Base-by-base conservation (phyloP, 2,329 filamentous ascomycete genomes). In the Paecilomyces sp. region DNA sequence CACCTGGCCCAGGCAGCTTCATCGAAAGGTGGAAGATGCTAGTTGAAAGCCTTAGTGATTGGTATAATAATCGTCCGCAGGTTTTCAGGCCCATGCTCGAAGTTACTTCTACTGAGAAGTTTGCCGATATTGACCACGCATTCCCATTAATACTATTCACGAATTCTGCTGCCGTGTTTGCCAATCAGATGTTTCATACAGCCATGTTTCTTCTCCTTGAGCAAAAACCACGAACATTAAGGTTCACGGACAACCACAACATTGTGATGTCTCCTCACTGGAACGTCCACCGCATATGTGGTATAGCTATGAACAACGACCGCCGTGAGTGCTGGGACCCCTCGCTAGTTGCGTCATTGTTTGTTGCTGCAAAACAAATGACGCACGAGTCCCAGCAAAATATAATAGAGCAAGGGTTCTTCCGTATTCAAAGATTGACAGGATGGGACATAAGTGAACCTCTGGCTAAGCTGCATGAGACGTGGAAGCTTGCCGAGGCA, bases 181-280 rank as follows among this genome's bases (percentile, higher is more conserved):
- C 75, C 2, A 85, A 84, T 61, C 82, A 84, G 63, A 71, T 85
- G 2, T 85, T 83, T 64, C 83, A 85, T 63, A 82, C 82, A 0
- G 80, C 82, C 1, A 82, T 82, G 73, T 67, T 84, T 7, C 66
- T 84, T 0, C 69, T 85, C 58, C 74, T 85, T 18, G 80, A 80
- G 59, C 76, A 79, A 64, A 80, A 79, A 60, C 82, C 83, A 18
- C 75, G 78, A 3, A 80, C 76, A 2, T 67, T 77, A 3, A 69
- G 68, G 7, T 65, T 71, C 1, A 65, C 69, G 12, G 67, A 69
- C 24, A 67, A 70, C 7, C 68, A 63, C 61, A 63, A 75, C 64
- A 55, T 71, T 60, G 58, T 71, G 1, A 69, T 75, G 62, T 82
- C 80, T 1, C 70, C 76, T 0, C 66, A 82, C 8, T 82, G 80